A percentile compares a stretch with the other conserved stretches of the same genome.
Evolutionary conservation across 129 eudicot genomes (phyloP).

Genomic region (Lactuca saligna): DNA sequence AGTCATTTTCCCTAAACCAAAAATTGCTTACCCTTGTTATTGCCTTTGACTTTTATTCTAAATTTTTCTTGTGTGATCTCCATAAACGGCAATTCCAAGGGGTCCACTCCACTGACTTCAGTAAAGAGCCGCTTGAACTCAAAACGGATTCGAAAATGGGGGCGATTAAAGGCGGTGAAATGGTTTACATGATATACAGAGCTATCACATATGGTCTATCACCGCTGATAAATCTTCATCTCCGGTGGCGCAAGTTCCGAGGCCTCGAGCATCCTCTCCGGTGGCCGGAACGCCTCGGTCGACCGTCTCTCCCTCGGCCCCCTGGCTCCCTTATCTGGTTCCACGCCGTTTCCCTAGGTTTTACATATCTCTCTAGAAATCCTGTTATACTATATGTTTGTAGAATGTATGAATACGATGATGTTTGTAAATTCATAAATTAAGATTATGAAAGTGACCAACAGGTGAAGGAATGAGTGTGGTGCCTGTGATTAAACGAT

Average conservation of each 20-base stretch:
- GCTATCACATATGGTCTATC: conserved; percentile 53
- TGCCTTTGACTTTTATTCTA: too few relatives aligned
- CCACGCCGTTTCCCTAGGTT: conserved; percentile 96
- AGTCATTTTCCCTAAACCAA: too few relatives aligned
- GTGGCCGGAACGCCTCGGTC: conserved; percentile 93
- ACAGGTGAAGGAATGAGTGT: conserved; percentile 95
- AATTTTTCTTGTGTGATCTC: background rate
- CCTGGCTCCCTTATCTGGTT: conserved; percentile 81
- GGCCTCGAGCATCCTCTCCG: conserved; percentile 80
- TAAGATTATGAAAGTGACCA: conserved; percentile 14
- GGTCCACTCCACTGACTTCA: background rate
- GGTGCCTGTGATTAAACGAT: conserved; percentile 69
- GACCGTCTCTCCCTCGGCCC: conserved; percentile 72
- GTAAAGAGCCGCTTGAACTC: conserved; percentile 6
- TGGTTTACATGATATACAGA: conserved; percentile 58
- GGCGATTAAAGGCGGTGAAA: conserved; percentile 42
- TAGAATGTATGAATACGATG: background rate
- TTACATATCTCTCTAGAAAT: background rate
- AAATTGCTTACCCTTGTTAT: too few relatives aligned
- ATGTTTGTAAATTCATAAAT: conserved; percentile 2
- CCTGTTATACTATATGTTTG: background rate
- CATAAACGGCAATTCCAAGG: background rate
- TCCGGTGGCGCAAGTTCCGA: conserved; percentile 78
- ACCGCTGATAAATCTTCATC: conserved; percentile 66
- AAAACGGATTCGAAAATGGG: conserved; percentile 27